Evolutionary conservation across 805 yeast species (phyloP).

Genomic region (Metschnikowia corniflorae): DNA sequence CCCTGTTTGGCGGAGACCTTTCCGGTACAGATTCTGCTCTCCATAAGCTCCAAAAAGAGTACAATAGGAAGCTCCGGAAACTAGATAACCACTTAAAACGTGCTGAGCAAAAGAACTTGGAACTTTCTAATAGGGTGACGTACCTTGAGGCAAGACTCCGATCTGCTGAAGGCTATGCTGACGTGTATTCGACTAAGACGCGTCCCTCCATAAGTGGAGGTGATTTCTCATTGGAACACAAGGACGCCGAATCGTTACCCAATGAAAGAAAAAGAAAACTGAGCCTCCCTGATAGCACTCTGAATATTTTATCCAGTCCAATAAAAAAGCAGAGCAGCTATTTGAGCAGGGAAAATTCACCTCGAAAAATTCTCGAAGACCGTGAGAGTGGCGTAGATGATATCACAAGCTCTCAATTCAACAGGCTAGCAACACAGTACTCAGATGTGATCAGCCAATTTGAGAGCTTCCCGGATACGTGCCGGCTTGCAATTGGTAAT

Average conservation of each 20-base stretch:
- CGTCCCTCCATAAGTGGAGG: conserved; percentile 7
- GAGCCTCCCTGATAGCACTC: background rate
- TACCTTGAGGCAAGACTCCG: conserved; percentile 3
- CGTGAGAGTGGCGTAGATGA: no score
- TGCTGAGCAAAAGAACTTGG: conserved; percentile 11
- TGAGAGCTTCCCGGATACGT: background rate
- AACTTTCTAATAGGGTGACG: conserved; percentile 6
- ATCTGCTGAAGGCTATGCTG: background rate
- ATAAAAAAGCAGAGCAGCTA: conserved; percentile 7
- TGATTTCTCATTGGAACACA: background rate
- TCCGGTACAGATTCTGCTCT: conserved; percentile 6
- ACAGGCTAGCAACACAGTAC: conserved; percentile 20
- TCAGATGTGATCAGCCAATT: conserved; percentile 15
- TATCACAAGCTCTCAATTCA: conserved; percentile 20
- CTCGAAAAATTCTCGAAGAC: background rate
- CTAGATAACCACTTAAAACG: conserved; percentile 9
- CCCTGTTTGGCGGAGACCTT: conserved; percentile 4
- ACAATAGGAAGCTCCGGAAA: conserved; percentile 15
- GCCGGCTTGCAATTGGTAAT: no score
- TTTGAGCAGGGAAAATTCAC: background rate
- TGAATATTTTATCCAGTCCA: conserved; percentile 17
- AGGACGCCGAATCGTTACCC: conserved; percentile 2
- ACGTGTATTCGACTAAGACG: conserved; percentile 1
- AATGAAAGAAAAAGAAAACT: conserved; percentile 2
- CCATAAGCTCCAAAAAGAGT: conserved; percentile 14